These are phyloP conservation scores for Gastrodia elata DNA, from an alignment of 106 monocot genomes.

Conservation along the genomic window DNA sequence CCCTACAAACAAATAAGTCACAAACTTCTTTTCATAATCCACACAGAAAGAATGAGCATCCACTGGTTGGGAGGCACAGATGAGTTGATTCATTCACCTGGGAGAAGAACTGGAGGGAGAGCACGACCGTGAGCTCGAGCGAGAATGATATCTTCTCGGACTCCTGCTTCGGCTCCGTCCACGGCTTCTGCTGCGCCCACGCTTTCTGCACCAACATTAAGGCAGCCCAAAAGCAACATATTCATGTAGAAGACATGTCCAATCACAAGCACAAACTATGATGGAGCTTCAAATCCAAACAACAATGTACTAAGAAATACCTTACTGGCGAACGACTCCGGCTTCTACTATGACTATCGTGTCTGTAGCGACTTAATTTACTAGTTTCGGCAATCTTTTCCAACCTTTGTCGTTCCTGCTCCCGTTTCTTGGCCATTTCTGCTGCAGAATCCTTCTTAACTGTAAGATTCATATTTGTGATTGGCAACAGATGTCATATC, in stretches of 20 bases:
- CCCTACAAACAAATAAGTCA: not conserved
- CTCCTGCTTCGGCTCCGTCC: slow-evolving; percentile 12
- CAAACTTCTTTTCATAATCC: not conserved
- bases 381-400: slow-evolving; percentile 82
- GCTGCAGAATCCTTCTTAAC: slow-evolving; percentile 87
- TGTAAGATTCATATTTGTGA: slow-evolving; percentile 13
- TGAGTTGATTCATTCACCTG: not conserved
- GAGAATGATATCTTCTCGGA: slow-evolving; percentile 11
- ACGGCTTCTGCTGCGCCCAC: slow-evolving; percentile 5
- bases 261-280: not conserved
- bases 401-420: slow-evolving; percentile 73
- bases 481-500: not conserved
- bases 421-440: slow-evolving; percentile 88
- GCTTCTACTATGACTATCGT: slow-evolving; percentile 55
- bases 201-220: slow-evolving; percentile 9
- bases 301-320: slow-evolving; percentile 11
- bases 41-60: not conserved
- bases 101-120: not conserved
- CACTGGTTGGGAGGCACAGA: no score
- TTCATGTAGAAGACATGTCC: not conserved
- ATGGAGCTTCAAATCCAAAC: not conserved
- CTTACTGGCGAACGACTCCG: slow-evolving; percentile 70
- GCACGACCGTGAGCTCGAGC: slow-evolving; percentile 1
- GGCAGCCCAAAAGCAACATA: no score
- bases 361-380: slow-evolving; percentile 46